Conservation (phyloP, 768 basidiomycete species). For the Boletellus ananiceps region DNA sequence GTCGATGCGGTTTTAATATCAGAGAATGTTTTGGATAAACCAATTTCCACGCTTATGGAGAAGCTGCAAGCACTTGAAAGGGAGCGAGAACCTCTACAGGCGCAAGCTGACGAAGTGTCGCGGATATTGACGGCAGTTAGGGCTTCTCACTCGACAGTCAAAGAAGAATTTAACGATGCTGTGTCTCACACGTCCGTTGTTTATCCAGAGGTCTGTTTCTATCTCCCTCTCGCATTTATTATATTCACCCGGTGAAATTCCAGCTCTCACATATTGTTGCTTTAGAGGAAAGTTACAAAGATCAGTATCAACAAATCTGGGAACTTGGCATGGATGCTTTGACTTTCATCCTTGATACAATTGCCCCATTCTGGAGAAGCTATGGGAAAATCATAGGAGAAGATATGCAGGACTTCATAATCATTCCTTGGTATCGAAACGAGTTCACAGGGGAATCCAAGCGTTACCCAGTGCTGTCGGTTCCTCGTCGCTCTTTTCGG, state of each 20-base stretch:
- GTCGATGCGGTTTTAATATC: conserved; percentile 8
- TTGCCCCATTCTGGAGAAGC: conserved; percentile 76
- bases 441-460: conserved; percentile 78
- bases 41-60: conserved; percentile 46
- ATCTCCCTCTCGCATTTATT: background rate
- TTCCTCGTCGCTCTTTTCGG: conserved; percentile 59
- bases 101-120: conserved; percentile 46
- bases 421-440: conserved; percentile 78
- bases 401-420: conserved; percentile 75
- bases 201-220: conserved; percentile 63
- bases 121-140: conserved; percentile 51
- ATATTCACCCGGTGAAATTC: conserved; percentile 4
- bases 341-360: conserved; percentile 69
- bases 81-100: conserved; percentile 41
- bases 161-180: conserved; percentile 61
- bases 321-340: conserved; percentile 75
- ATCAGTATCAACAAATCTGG: conserved; percentile 79
- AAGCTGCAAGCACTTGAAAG: conserved; percentile 48
- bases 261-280: conserved; percentile 68
- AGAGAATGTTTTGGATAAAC: conserved; percentile 49
- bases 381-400: conserved; percentile 80
- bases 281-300: conserved; percentile 73
- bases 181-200: conserved; percentile 66
- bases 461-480: conserved; percentile 51
- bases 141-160: conserved; percentile 49